These are phyloP conservation scores for Ailanthus altissimus DNA, from an alignment of 345 rosid genomes.

Conservation along the genomic window DNA sequence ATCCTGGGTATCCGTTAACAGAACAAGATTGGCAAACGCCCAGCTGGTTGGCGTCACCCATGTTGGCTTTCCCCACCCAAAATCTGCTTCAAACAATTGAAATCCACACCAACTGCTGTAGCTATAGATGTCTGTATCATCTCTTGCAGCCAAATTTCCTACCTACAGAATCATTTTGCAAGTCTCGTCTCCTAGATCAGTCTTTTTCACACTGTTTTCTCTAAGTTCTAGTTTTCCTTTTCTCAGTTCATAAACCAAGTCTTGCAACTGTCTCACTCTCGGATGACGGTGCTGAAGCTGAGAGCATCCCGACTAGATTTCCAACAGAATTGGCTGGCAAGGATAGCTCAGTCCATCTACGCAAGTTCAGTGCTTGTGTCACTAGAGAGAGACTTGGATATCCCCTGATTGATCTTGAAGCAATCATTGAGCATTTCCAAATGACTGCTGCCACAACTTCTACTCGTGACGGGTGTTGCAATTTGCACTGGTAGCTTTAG, in stretches of 20 bases:
- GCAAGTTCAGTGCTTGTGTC: background rate
- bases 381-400: background rate
- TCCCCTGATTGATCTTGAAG: background rate
- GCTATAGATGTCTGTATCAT: background rate
- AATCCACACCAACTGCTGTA: background rate
- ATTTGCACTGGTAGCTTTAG: background rate
- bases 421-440: slow-evolving; percentile 17
- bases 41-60: slow-evolving; percentile 27
- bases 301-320: background rate
- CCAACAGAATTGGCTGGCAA: background rate
- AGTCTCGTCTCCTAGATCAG: background rate
- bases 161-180: background rate
- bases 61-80: slow-evolving; percentile 8
- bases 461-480: slow-evolving; percentile 18
- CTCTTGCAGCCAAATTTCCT: background rate
- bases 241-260: background rate
- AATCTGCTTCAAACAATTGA: background rate
- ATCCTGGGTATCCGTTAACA: slow-evolving; percentile 25
- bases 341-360: background rate
- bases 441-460: slow-evolving; percentile 21
- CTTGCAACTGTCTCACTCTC: background rate
- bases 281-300: background rate
- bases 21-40: slow-evolving; percentile 13
- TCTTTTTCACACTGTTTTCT: background rate
- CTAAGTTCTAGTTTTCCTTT: background rate